Percentiles rank a stretch among this genome's conserved stretches.
phyloP scores from a whole-genome alignment of 345 rosid genomes.

The Salix exigua region DNA sequence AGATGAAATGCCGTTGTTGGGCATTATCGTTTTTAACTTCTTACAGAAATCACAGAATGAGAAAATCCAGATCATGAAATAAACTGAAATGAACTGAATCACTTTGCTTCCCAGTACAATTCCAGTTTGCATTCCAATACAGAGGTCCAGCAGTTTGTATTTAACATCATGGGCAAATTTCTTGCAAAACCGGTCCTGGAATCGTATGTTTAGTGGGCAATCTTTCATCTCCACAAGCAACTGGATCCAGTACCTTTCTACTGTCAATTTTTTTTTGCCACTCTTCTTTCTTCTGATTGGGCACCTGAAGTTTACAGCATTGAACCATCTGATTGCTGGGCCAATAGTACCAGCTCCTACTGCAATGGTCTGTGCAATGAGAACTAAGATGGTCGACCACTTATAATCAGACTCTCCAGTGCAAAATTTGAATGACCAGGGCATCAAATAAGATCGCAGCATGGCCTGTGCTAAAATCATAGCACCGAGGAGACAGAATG shows the following conservation, averaged over 20 bases:
- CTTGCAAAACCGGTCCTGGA: slow-evolving; percentile 40
- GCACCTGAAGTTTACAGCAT: slow-evolving; percentile 66
- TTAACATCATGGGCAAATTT: slow-evolving; percentile 40
- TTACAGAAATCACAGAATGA: slow-evolving; percentile 20
- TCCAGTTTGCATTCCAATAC: slow-evolving; percentile 53
- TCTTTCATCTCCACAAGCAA: slow-evolving; percentile 60
- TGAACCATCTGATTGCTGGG: slow-evolving; percentile 74
- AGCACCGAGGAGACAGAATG: slow-evolving; percentile 60
- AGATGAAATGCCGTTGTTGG: slow-evolving; percentile 23
- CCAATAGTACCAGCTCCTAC: slow-evolving; percentile 61
- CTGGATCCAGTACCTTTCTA: slow-evolving; percentile 70
- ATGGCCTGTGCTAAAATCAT: slow-evolving; percentile 59
- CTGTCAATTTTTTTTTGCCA: slow-evolving; percentile 32
- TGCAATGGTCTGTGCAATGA: slow-evolving; percentile 56
- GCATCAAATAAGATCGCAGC: slow-evolving; percentile 54
- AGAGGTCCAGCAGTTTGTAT: slow-evolving; percentile 33
- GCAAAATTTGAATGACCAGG: slow-evolving; percentile 55
- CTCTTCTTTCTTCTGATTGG: slow-evolving; percentile 36
- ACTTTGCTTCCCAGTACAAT: slow-evolving; percentile 62
- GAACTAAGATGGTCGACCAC: slow-evolving; percentile 61
- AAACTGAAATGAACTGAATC: slow-evolving; percentile 51
- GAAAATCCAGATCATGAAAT: slow-evolving; percentile 39
- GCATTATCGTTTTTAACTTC: slow-evolving; percentile 19
- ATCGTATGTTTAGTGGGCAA: slow-evolving; percentile 38
- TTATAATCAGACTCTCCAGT: slow-evolving; percentile 68